Base-by-base conservation (phyloP, 1,284 basidiomycete genomes). In the Hemileia vastatrix region DNA sequence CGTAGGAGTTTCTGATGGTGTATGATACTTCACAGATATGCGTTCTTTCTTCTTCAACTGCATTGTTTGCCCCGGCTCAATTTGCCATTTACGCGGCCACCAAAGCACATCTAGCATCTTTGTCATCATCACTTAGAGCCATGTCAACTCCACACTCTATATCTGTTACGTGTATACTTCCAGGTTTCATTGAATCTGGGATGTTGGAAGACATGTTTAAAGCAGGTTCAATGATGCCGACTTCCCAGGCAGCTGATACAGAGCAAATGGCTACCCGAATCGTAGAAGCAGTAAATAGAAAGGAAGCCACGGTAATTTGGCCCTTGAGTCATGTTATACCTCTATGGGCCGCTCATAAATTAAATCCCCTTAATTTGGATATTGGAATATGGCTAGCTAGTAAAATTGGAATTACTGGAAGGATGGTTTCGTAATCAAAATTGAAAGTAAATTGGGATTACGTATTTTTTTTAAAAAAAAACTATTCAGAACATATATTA, bases 391-490 rank as follows among this genome's bases (percentile, higher is more conserved):
- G 60, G 60, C 19, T 63, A 24, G n/a, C 47, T 24, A 63, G 60
- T 36, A 63, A 63, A 43, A 51, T 56, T 32, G 60, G 60, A 15
- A 33, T 63, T 6, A 50, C 45, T 15, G 60, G 60, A 36, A 43
- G 51, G 13, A 63, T 63, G 60, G 54, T 63, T 1, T 51, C 60
- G 23, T 63, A 19, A 63, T n/a, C n/a, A n/a, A n/a, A n/a, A n/a
- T n/a, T n/a, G n/a, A n/a, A n/a, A n/a, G n/a, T n/a, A n/a, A n/a
- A n/a, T n/a, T n/a, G n/a, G n/a, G n/a, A n/a, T n/a, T n/a, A n/a
- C n/a, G n/a, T n/a, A n/a, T n/a, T n/a, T n/a, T n/a, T n/a, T n/a
- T n/a, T n/a, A n/a, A n/a, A n/a, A n/a, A n/a, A n/a, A n/a, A n/a
- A n/a, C n/a, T n/a, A n/a, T n/a, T n/a, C n/a, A n/a, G n/a, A n/a